Percentiles rank a stretch among this genome's conserved stretches.
Conservation (phyloP, 2,329 filamentous ascomycete species). For the Ilyonectria destructans region DNA sequence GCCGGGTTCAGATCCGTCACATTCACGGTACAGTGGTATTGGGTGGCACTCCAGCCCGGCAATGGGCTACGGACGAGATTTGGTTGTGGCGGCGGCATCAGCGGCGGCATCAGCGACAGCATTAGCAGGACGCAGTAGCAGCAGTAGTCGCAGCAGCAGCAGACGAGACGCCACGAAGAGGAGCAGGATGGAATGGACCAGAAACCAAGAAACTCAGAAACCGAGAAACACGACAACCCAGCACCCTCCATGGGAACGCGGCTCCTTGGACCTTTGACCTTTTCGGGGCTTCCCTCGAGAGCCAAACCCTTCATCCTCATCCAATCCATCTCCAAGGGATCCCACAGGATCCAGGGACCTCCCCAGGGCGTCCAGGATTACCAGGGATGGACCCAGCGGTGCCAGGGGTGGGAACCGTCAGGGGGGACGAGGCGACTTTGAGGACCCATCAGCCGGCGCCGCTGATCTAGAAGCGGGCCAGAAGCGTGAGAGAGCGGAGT, state of each 20-base stretch:
- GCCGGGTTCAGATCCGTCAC: conserved; percentile 14
- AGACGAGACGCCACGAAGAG: conserved; percentile 17
- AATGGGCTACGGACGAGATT: conserved; percentile 2
- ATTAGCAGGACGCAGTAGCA: conserved; percentile 5
- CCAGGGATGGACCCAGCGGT: conserved; percentile 41
- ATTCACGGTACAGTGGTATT: background rate
- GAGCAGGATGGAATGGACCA: conserved; percentile 18
- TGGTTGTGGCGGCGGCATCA: conserved; percentile 16
- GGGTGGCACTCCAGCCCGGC: conserved; percentile 3
- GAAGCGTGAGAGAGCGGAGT: conserved; percentile 50
- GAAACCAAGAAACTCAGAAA: background rate
- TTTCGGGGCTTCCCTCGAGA: conserved; percentile 20
- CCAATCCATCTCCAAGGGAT: conserved; percentile 28
- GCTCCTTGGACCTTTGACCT: conserved; percentile 8
- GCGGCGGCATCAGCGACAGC: conserved; percentile 19
- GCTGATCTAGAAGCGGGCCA: conserved; percentile 53
- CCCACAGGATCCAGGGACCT: conserved; percentile 27
- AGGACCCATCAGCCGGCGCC: conserved; percentile 46
- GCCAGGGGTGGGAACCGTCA: conserved; percentile 38
- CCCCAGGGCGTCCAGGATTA: conserved; percentile 24
- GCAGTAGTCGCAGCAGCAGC: conserved; percentile 13
- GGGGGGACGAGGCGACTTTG: conserved; percentile 18
- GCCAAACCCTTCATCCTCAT: conserved; percentile 21
- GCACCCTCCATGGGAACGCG: background rate
- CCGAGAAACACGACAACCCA: background rate